Evolutionary conservation across 108 stramenopile genomes (phyloP), one percentile per base, ranked within the genome.

Genomic region (Nitzschia sp.): DNA sequence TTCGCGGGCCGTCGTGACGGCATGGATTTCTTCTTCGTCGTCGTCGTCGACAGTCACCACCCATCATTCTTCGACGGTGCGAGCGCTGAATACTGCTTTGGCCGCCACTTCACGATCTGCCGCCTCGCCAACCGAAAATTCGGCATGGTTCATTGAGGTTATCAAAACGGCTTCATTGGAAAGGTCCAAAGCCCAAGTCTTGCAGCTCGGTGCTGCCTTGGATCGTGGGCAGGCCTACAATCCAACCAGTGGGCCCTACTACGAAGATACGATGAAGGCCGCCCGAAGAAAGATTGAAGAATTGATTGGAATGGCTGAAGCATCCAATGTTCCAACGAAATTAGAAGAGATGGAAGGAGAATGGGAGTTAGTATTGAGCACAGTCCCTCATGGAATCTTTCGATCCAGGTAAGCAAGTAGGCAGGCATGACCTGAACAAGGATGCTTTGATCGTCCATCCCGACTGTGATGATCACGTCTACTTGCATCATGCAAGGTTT

Each of bases 181-280:
- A 45, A 53, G 38, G 29, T 36, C 54, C n/a, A 94, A 94, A 72
- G 60, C 81, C 8, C 82, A 89, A 60, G 80, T 95, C 27, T 58
- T 95, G 9, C 88, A 91, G 69, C 68, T 94, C 11, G 94, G 94
- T 26, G 94, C 94, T 0, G 84, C 89, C 17, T 73, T 95, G 27
- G 94, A 95, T 75, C 83, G 94, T 25, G 94, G 94, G 3, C 94
- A 95, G 73, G 71, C 87, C 1, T 95, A 91, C 75, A 95, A 95
- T 64, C 94, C 94, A 5, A 95, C 94, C 13, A 80, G 82, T 3
- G 94, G 94, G 19, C 63, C 73, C 22, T 90, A 95, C 61, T 95
- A 95, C 64, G 53, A 69, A 26, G 78, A 75, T 19, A 77, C 80
- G 57, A 91, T 92, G 89, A 77, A 83, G 2, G 63, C 69, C 5